phyloP scores from a whole-genome alignment of 2,329 filamentous ascomycete genomes.

The Colletotrichum destructivum region DNA sequence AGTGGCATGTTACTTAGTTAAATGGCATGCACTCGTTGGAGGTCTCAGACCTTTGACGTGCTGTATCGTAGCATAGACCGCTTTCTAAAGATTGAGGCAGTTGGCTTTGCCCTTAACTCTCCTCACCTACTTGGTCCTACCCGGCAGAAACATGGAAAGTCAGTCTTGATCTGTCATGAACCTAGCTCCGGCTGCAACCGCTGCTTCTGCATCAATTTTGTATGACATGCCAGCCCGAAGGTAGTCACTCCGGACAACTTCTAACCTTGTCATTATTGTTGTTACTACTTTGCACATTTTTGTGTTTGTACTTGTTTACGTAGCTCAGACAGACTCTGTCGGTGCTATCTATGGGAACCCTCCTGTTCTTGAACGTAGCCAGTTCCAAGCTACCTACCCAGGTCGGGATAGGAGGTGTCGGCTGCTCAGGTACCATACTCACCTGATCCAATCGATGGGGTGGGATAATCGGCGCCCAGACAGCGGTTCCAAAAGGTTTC shows the following conservation, averaged over 20 bases:
- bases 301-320: too few species aligned
- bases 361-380: not conserved
- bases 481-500: not conserved
- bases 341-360: not conserved
- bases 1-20: not conserved
- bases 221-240: constrained; percentile 10
- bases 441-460: constrained; percentile 7
- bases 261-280: not conserved
- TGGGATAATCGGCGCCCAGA: not conserved
- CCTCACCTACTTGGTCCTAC: too few species aligned
- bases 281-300: too few species aligned
- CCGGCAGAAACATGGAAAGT: too few species aligned
- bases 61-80: constrained; percentile 4
- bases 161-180: constrained; percentile 2
- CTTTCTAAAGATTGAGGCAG: not conserved
- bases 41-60: not conserved
- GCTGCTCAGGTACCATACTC: constrained; percentile 11
- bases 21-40: constrained; percentile 5
- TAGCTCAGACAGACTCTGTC: constrained; percentile 15
- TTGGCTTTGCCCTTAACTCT: not conserved
- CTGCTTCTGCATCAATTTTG: constrained; percentile 45
- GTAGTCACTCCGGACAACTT: constrained; percentile 17
- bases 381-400: too few species aligned
- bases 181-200: constrained; percentile 11
- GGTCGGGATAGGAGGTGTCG: not conserved